Percentiles rank a stretch among this genome's conserved stretches.
phyloP scores from a whole-genome alignment of 164 flowering plant species.

The Magnolia officinalis region DNA sequence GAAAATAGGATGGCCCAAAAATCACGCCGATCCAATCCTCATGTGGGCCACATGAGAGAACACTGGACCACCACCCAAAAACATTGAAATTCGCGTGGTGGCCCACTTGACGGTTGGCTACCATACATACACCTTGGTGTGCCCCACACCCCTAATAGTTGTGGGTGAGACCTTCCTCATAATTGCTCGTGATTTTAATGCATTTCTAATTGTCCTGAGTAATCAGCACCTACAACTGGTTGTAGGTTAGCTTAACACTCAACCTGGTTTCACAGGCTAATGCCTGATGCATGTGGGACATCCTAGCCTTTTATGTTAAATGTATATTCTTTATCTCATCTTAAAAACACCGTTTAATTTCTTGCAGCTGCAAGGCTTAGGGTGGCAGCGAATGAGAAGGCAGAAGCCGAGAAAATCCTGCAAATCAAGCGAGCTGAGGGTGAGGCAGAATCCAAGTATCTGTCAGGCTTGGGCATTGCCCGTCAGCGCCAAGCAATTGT shows the following conservation, averaged over 20 bases:
- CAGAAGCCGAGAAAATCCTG: slow-evolving; percentile 56
- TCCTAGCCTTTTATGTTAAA: background rate
- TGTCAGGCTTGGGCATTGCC: slow-evolving; percentile 53
- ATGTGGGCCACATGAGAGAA: too few species aligned
- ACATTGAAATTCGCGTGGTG: too few species aligned
- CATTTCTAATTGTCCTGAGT: background rate
- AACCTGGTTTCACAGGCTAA: background rate
- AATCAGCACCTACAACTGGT: background rate
- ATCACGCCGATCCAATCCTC: too few species aligned
- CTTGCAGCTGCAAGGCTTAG: slow-evolving; percentile 64
- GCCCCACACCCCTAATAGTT: too few species aligned
- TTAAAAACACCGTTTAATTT: background rate
- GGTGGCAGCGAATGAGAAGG: slow-evolving; percentile 54
- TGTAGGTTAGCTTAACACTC: too few species aligned
- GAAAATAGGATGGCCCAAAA: too few species aligned
- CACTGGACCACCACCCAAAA: too few species aligned
- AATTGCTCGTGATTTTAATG: background rate
- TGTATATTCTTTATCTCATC: background rate
- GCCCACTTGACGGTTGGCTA: too few species aligned
- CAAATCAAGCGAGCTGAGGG: slow-evolving; percentile 60
- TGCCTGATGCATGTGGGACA: background rate
- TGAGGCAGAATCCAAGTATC: slow-evolving; percentile 56
- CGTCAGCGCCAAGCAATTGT: slow-evolving; percentile 80
- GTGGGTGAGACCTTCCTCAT: too few species aligned
- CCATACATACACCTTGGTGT: too few species aligned